A percentile compares a stretch with the other conserved stretches of the same genome.
Evolutionary conservation across 192 early-diverging fungal genomes (phyloP).

Genomic region (Ambispora gerdemannii): DNA sequence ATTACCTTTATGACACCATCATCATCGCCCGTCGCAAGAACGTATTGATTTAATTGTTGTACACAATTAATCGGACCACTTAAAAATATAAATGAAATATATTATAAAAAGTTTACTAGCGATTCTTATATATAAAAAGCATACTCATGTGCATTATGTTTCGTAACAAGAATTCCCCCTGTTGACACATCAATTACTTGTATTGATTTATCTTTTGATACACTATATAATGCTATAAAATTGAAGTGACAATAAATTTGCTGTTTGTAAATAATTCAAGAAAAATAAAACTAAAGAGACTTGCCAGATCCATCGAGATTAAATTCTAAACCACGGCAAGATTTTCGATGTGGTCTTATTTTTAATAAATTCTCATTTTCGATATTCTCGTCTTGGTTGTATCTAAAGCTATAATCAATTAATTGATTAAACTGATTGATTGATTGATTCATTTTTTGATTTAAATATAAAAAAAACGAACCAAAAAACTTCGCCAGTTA

Average conservation of each 20-base stretch:
- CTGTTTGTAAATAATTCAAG: neutral
- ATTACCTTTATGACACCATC: slow-evolving; percentile 77
- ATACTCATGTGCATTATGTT: slow-evolving; percentile 83
- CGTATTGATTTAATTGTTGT: slow-evolving; percentile 63
- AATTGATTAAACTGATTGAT: no score
- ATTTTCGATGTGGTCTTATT: slow-evolving; percentile 72
- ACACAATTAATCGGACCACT: slow-evolving; percentile 82
- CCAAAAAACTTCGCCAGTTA: slow-evolving; percentile 73
- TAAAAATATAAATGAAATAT: neutral
- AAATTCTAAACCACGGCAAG: slow-evolving; percentile 82
- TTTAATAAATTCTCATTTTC: slow-evolving; percentile 50
- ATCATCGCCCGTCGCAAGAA: slow-evolving; percentile 93
- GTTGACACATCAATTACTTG: slow-evolving; percentile 74
- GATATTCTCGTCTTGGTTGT: slow-evolving; percentile 26
- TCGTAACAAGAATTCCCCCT: slow-evolving; percentile 65
- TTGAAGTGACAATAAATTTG: neutral
- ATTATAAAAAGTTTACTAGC: neutral
- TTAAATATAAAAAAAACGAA: slow-evolving; percentile 31
- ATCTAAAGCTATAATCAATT: slow-evolving; percentile 38
- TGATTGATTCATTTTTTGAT: no score
- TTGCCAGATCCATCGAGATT: slow-evolving; percentile 67
- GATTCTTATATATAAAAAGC: slow-evolving; percentile 3
- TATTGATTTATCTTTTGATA: slow-evolving; percentile 83
- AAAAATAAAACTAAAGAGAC: neutral
- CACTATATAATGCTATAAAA: slow-evolving; percentile 64